A percentile compares a stretch with the other conserved stretches of the same genome.
These are phyloP conservation scores for Mastigamoeba balamuthi DNA, from an alignment of 78 protist species.

Conservation along the genomic window DNA sequence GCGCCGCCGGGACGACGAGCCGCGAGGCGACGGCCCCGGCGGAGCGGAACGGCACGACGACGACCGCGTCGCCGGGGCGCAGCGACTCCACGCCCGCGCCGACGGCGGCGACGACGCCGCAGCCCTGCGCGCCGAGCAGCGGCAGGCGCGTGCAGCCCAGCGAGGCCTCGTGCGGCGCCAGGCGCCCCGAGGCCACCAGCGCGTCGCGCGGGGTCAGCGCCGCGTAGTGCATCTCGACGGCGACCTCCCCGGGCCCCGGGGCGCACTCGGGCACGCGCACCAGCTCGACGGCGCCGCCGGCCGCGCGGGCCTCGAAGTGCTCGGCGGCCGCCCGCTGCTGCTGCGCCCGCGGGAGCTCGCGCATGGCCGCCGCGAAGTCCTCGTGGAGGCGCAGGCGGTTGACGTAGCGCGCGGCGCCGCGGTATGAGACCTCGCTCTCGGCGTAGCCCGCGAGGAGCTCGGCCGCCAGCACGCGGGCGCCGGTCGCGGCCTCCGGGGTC, in stretches of 20 bases:
- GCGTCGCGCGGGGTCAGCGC: background rate
- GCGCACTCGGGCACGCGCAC: background rate
- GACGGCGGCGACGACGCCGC: background rate
- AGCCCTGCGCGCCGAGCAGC: background rate
- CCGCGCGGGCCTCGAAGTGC: no score
- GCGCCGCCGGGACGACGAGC: background rate
- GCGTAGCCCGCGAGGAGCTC: no score
- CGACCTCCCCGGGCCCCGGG: background rate
- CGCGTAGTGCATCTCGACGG: background rate
- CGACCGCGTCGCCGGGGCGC: background rate
- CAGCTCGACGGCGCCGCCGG: background rate
- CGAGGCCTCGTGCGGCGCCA: background rate
- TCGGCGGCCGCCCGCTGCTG: background rate
- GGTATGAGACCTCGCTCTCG: no score
- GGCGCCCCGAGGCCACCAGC: background rate
- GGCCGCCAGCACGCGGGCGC: background rate
- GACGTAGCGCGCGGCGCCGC: no score
- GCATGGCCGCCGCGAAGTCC: background rate
- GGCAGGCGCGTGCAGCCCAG: background rate
- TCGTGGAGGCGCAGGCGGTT: background rate
- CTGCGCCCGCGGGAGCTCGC: background rate
- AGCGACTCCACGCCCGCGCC: background rate
- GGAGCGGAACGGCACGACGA: background rate
- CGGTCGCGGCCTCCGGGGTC: background rate
- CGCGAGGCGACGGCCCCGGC: background rate